Conservation (phyloP, 2,329 filamentous ascomycete genomes). For the Cryphonectria nitschkei region DNA sequence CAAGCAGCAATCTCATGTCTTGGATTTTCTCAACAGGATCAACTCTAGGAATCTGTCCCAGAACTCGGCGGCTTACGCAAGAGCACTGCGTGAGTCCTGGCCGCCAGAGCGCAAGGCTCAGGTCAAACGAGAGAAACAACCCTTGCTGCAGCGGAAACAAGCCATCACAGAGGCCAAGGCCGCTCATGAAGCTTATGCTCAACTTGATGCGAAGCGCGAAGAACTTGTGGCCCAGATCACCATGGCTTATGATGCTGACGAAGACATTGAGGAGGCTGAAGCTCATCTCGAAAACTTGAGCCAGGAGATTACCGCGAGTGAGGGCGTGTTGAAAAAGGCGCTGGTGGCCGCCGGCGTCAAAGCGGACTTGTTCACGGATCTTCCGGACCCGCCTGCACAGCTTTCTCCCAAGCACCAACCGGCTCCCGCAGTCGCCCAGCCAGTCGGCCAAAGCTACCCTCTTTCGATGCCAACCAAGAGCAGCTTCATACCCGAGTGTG, state of each 20-base stretch:
- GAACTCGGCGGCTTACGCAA: constrained; percentile 53
- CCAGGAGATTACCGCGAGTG: constrained; percentile 48
- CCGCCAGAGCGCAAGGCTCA: constrained; percentile 49
- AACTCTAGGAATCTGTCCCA: constrained; percentile 49
- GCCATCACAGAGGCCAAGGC: constrained; percentile 46
- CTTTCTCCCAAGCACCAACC: constrained; percentile 35
- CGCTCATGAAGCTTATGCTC: constrained; percentile 48
- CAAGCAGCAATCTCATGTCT: constrained; percentile 39
- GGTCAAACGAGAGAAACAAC: constrained; percentile 55
- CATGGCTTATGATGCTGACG: constrained; percentile 53
- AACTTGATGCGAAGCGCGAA: constrained; percentile 49
- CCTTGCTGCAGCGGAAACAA: constrained; percentile 50
- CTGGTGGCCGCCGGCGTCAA: constrained; percentile 52
- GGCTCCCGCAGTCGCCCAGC: constrained; percentile 52
- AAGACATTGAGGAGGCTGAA: constrained; percentile 58
- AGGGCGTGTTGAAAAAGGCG: constrained; percentile 45
- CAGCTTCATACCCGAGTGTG: constrained; percentile 38
- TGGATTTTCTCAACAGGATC: constrained; percentile 41
- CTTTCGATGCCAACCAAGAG: constrained; percentile 40
- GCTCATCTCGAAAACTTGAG: constrained; percentile 52
- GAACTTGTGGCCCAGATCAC: constrained; percentile 51
- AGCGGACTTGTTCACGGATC: constrained; percentile 44
- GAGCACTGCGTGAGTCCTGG: constrained; percentile 51
- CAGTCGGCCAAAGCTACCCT: constrained; percentile 34
- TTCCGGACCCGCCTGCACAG: constrained; percentile 35